Conservation (phyloP, 208 protist genomes). For the Trypanosoma conorhini region DNA sequence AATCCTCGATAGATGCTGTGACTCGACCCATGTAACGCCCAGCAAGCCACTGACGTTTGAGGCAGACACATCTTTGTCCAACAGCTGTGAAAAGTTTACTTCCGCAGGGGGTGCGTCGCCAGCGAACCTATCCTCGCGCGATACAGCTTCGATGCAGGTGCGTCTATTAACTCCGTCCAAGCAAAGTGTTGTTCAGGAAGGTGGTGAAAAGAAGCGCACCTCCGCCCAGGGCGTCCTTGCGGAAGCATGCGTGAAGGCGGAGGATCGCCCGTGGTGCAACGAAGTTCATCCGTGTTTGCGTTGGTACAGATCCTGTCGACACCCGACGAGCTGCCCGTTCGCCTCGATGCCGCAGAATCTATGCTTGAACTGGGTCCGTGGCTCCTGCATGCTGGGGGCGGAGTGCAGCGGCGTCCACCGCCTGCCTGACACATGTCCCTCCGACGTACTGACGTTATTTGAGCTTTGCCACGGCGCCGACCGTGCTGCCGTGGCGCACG, state of each 20-base stretch:
- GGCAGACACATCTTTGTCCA: background rate
- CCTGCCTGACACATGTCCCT: slow-evolving; percentile 58
- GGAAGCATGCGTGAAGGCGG: slow-evolving; percentile 10
- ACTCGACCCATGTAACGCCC: slow-evolving; percentile 3
- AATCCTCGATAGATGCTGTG: slow-evolving; percentile 5
- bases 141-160: background rate
- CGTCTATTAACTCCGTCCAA: slow-evolving; percentile 6
- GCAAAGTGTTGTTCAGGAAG: background rate
- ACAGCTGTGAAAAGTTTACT: background rate
- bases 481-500: slow-evolving; percentile 14
- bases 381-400: slow-evolving; percentile 40
- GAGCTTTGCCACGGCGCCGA: slow-evolving; percentile 56
- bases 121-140: background rate
- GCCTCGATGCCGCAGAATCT: slow-evolving; percentile 56
- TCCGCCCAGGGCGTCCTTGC: background rate
- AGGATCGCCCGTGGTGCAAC: slow-evolving; percentile 38
- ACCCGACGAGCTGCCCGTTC: slow-evolving; percentile 68
- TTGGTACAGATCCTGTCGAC: slow-evolving; percentile 72
- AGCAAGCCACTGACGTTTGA: slow-evolving; percentile 22
- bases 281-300: slow-evolving; percentile 72
- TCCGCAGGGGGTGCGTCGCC: background rate
- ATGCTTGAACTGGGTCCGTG: slow-evolving; percentile 78
- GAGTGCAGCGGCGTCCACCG: slow-evolving; percentile 75
- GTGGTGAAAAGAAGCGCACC: background rate
- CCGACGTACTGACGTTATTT: slow-evolving; percentile 51